phyloP scores from a whole-genome alignment of 2,329 filamentous ascomycete genomes.

The Tolypocladium tropicale region DNA sequence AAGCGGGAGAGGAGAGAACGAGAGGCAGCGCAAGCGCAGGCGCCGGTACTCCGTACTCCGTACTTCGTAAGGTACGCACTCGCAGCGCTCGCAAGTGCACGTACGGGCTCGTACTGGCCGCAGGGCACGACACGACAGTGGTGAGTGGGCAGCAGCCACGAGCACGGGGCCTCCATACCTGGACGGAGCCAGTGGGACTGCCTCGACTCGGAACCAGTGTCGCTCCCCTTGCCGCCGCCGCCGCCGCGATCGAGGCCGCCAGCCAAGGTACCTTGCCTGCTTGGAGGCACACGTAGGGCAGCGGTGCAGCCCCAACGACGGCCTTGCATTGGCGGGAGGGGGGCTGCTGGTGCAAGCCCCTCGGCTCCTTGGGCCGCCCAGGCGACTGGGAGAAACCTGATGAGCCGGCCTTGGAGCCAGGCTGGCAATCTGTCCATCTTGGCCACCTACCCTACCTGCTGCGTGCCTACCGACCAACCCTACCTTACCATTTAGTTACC shows the following conservation, averaged over 20 bases:
- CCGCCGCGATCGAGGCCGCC: neutral
- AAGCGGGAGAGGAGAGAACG: conserved; percentile 6
- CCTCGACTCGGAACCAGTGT: neutral
- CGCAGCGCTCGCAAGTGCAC: neutral
- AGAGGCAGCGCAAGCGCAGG: neutral
- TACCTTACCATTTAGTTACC: too few relatives aligned
- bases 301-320: neutral
- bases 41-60: too few relatives aligned
- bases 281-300: too few relatives aligned
- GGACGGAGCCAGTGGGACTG: neutral
- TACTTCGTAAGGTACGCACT: too few relatives aligned
- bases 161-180: neutral
- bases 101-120: neutral
- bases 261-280: too few relatives aligned
- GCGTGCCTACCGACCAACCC: too few relatives aligned
- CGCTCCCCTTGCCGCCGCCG: neutral
- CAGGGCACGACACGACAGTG: neutral
- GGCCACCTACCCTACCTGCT: too few relatives aligned
- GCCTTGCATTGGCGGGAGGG: neutral
- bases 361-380: neutral
- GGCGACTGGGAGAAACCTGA: neutral
- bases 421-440: too few relatives aligned
- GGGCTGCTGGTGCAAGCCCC: neutral
- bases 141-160: neutral
- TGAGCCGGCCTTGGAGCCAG: neutral